Conservation (phyloP, 2,329 filamentous ascomycete species). For the Aspergillus calidoustus region DNA sequence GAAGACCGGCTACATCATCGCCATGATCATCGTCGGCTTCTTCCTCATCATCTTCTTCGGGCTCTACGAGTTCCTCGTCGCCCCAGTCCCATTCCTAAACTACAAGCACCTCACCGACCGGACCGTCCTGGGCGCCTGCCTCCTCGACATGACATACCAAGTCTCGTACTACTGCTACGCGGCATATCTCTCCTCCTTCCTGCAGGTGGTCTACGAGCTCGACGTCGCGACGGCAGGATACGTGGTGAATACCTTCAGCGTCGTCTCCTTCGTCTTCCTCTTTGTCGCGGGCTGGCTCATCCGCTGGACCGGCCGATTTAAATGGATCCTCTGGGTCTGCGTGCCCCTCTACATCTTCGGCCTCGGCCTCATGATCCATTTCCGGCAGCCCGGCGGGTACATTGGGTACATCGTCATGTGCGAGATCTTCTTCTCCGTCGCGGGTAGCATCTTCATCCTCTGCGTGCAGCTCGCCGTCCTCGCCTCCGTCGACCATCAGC, state of each 20-base stretch:
- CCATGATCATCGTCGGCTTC: slow-evolving; percentile 59
- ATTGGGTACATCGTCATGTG: slow-evolving; percentile 63
- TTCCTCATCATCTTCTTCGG: slow-evolving; percentile 58
- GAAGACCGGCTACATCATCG: slow-evolving; percentile 52
- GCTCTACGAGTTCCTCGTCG: slow-evolving; percentile 57
- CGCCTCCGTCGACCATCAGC: slow-evolving; percentile 58
- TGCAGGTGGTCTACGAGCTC: slow-evolving; percentile 32
- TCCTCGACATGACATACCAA: slow-evolving; percentile 33
- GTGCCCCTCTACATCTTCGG: slow-evolving; percentile 59
- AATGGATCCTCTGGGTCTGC: slow-evolving; percentile 57
- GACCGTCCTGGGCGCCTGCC: slow-evolving; percentile 25
- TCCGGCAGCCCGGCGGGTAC: slow-evolving; percentile 51
- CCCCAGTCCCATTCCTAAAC: slow-evolving; percentile 59
- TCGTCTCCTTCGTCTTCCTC: slow-evolving; percentile 59
- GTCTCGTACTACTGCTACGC: slow-evolving; percentile 25
- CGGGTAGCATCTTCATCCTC: slow-evolving; percentile 59
- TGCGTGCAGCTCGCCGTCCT: slow-evolving; percentile 60
- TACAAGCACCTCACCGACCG: slow-evolving; percentile 50
- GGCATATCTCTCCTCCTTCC: slow-evolving; percentile 27
- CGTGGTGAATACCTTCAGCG: slow-evolving; percentile 56
- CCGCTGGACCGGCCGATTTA: slow-evolving; percentile 57
- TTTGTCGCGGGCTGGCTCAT: slow-evolving; percentile 59
- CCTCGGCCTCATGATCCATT: slow-evolving; percentile 61
- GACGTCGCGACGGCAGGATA: slow-evolving; percentile 39
- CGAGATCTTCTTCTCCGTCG: slow-evolving; percentile 62